Conservation (phyloP, 768 basidiomycete genomes). For the Russula lepida region DNA sequence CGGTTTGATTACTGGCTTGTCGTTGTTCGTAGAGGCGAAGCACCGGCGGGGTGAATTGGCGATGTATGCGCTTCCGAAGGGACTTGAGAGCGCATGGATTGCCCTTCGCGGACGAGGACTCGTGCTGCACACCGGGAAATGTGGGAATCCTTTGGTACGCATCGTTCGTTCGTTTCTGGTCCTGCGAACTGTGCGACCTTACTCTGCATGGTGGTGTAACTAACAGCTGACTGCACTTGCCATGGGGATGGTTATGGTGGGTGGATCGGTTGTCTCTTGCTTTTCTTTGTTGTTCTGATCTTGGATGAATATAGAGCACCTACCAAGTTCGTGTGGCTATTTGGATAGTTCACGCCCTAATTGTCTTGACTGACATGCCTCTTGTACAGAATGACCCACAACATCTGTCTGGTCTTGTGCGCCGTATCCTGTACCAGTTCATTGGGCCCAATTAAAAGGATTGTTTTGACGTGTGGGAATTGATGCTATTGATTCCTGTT, state of each 20-base stretch:
- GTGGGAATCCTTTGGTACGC: slow-evolving; percentile 58
- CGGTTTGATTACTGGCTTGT: slow-evolving; percentile 64
- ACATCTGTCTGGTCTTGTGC: slow-evolving; percentile 75
- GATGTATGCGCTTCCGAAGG: slow-evolving; percentile 87
- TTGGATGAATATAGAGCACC: slow-evolving; percentile 27
- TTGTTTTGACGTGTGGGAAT: background rate
- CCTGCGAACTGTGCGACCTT: background rate
- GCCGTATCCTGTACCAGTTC: slow-evolving; percentile 79
- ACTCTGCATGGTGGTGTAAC: slow-evolving; percentile 8
- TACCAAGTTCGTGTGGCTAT: slow-evolving; percentile 46
- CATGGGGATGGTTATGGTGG: slow-evolving; percentile 88
- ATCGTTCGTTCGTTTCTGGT: slow-evolving; percentile 24
- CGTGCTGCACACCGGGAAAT: slow-evolving; percentile 61
- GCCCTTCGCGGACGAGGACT: slow-evolving; percentile 65
- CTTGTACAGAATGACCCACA: slow-evolving; percentile 54
- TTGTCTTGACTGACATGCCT: background rate
- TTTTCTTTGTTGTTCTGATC: slow-evolving; percentile 13
- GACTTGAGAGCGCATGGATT: slow-evolving; percentile 81
- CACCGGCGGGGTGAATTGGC: slow-evolving; percentile 81
- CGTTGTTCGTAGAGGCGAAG: slow-evolving; percentile 82
- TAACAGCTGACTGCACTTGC: slow-evolving; percentile 55
- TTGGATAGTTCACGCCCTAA: background rate
- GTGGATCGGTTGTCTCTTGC: slow-evolving; percentile 21
- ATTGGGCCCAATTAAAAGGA: slow-evolving; percentile 66
- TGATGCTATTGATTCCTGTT: background rate